Base-by-base conservation (phyloP, 139 green algal genomes). In the Chlamydomonas asymmetrica region DNA sequence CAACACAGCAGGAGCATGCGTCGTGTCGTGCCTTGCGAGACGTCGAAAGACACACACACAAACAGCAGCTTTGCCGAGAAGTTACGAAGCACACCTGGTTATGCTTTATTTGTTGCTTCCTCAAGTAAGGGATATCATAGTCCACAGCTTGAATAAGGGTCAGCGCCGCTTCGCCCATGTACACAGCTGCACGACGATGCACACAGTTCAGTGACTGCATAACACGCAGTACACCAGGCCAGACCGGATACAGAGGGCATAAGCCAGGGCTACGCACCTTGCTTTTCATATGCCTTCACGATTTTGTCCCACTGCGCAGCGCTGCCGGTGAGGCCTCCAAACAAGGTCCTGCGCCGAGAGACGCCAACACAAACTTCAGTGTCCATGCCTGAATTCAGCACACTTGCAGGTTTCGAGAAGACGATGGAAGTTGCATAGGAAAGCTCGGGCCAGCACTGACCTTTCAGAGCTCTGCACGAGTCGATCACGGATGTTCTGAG, bases 81-180 rank as follows among this genome's bases (percentile, higher is more conserved):
- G n/a, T n/a, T n/a, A n/a, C n/a, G n/a, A n/a, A n/a, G n/a, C n/a
- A 65, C 57, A 75, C 39, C 83, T 88, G 40, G 80, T 65, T n/a
- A 69, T 73, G n/a, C n/a, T n/a, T n/a, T n/a, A n/a, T n/a, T n/a
- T n/a, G n/a, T 73, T 89, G 79, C 66, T 92, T 90, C 40, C 88
- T 88, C 32, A 93, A 59, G 40, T 84, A 93, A 0, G 92, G 92
- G 1, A 94, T 83, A 57, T 96, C 92, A 68, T 88, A 95, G 72
- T 96, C 91, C 9, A 86, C 88, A 72, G 92, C 91, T 48, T 91
- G 82, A 0, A 83, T 41, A 64, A 96, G 69, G 2, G 78, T 81
- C 40, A 85, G 78, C 0, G 82, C 87, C 16, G 82, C 86, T 59
- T 96, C 92, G 0, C 86, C 92, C 54, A 95, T 70, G 48, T 86